Evolutionary conservation across 306 rosid genomes (phyloP), one percentile per base, ranked within the genome.

Genomic region (Oxytropis ochrocephala): DNA sequence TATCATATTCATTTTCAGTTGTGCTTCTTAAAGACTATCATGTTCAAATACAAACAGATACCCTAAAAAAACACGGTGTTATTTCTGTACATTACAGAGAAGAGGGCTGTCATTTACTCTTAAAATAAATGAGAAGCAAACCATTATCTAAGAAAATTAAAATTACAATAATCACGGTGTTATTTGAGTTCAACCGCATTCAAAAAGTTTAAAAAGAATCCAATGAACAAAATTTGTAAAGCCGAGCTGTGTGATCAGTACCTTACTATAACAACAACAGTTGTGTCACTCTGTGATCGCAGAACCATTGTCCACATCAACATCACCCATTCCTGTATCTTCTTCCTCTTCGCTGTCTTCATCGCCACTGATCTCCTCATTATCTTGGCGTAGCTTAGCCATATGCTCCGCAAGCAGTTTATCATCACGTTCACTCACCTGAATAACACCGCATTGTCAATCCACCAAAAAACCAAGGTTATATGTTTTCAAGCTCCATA

Each of bases 281-380:
- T 52, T 46, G 16, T 74, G 72, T 87, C 85, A 91, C 74, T 87
- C 97, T 0, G 87, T 82, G 54, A 91, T 75, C 50, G 47, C 85
- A 11, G 86, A 24, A 41, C 90, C 90, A 24, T 80, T 82, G 59
- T 91, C 98, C 47, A 88, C 77, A 66, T 94, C 96, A 56, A 94
- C 80, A 13, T 89, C 97, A 5, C 99, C 97, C 97, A 94, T 94
- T 33, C 99, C 99, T 0, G 91, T 85, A 76, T 94, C 99, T 76
- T 94, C 99, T 79, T 94, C 99, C 75, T 91, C 99, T 58, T 94
- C 99, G 7, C 97, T 94, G 43, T 78, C 91, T 57, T 91, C 97
- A 18, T 94, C 96, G 0, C 89, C 96, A 7, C 87, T 80, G 7
- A 91, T 49, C 81, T 92, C 96, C 72, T 92, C 96, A 14, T 92